A percentile compares a stretch with the other conserved stretches of the same genome.
phyloP scores from a whole-genome alignment of 192 early-diverging fungal species.

The Umbelopsis isabellina region DNA sequence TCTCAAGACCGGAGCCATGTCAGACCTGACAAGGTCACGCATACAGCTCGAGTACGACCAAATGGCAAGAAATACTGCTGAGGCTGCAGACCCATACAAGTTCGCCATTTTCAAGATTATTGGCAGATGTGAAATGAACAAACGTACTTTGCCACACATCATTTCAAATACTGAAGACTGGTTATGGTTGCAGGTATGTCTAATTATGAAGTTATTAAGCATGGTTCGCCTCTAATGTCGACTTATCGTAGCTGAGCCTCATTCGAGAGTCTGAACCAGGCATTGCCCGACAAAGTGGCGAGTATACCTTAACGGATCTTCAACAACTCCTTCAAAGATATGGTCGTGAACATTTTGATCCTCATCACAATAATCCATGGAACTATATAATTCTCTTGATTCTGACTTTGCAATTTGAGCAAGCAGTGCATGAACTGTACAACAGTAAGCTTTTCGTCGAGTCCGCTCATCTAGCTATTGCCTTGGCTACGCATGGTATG shows the following conservation, averaged over 20 bases:
- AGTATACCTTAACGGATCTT: constrained; percentile 70
- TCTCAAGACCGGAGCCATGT: constrained; percentile 29
- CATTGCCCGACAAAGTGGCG: constrained; percentile 50
- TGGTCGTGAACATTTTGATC: constrained; percentile 77
- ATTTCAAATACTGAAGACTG: constrained; percentile 87
- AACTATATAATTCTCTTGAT: constrained; percentile 86
- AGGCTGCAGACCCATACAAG: constrained; percentile 87
- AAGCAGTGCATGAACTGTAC: constrained; percentile 28
- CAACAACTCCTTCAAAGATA: constrained; percentile 69
- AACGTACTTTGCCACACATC: constrained; percentile 65
- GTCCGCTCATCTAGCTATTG: constrained; percentile 10
- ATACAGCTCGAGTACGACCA: constrained; percentile 61
- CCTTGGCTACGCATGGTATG: not conserved
- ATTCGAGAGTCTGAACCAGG: constrained; percentile 60
- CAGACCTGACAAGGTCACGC: constrained; percentile 48
- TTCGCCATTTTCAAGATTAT: constrained; percentile 86
- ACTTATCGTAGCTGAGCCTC: constrained; percentile 54
- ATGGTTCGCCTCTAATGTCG: not conserved
- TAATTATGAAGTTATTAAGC: not conserved
- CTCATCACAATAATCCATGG: constrained; percentile 68
- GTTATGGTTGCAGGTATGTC: constrained; percentile 77
- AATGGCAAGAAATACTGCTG: constrained; percentile 44
- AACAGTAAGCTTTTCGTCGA: not conserved
- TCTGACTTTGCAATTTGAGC: constrained; percentile 84
- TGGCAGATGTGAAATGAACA: constrained; percentile 83